Base-by-base conservation (phyloP, 345 rosid species). In the Hibiscus tridactylites region DNA sequence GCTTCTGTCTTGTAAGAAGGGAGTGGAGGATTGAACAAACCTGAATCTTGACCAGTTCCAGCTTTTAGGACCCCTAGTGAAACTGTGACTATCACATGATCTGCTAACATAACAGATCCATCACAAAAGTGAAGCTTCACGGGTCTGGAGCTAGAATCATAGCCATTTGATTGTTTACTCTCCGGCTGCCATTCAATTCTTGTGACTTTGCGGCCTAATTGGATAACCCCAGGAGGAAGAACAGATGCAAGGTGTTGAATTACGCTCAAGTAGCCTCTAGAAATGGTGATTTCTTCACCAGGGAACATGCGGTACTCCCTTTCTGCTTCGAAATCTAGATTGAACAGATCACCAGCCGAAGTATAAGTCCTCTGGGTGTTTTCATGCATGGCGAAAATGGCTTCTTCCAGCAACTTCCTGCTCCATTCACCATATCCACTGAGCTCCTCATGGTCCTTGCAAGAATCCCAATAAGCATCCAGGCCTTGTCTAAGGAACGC, bases 241-340 rank as follows among this genome's bases (percentile, higher is more conserved):
- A 81, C 90, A 64, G 93, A 87, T 26, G 99, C 96, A 21, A 95
- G 76, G 13, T 65, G 4, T 65, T 65, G 31, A 21, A 92, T 84
- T 58, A 95, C 74, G 72, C 86, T 88, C 52, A 78, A 78, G 76
- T 92, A 95, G 19, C 99, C 99, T 75, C 86, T 92, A 12, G 99
- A 96, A 49, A 95, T 89, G n/a, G 99, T 95, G 83, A 90, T 85
- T 79, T 95, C 99, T 75, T 95, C 97, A 5, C 95, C 97, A 1
- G 96, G 92, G 78, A 89, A 95, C 99, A 92, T 83, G 35, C 78
- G 79, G 61, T 95, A 95, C 84, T 95, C 97, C 0, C 97, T 89
- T 75, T 95, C 99, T 53, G 99, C 97, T 39, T 61, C 66, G 65
- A 76, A 91, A 82, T 95, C 96, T 3, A 95, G 90, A 68, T 77